A percentile compares a stretch with the other conserved stretches of the same genome.
Evolutionary conservation across 768 basidiomycete species (phyloP).

Genomic region (Basidioascus undulatus): DNA sequence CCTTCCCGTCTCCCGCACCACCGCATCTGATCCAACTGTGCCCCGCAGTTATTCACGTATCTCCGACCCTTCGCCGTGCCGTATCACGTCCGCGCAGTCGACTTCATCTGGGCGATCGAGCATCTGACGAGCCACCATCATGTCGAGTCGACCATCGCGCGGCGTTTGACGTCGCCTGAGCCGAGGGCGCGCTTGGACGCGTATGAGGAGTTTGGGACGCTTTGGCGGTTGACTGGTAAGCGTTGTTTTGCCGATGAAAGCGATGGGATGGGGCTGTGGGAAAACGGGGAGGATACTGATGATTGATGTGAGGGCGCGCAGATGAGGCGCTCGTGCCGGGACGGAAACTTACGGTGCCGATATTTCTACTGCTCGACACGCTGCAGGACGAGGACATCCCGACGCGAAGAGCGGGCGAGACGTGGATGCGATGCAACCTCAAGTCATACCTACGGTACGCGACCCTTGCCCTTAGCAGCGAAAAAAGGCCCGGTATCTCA

Average conservation of each 20-base stretch:
- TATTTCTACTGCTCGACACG: conserved; percentile 69
- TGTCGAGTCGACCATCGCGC: conserved; percentile 57
- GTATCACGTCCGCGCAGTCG: conserved; percentile 62
- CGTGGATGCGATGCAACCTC: conserved; percentile 89
- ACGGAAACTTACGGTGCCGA: conserved; percentile 53
- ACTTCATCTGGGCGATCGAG: conserved; percentile 60
- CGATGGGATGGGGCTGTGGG: too few relatives aligned
- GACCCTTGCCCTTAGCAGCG: background rate
- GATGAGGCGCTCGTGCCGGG: conserved; percentile 67
- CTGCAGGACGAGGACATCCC: conserved; percentile 50
- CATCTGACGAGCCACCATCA: conserved; percentile 28
- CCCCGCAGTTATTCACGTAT: too few relatives aligned
- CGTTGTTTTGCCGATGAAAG: background rate
- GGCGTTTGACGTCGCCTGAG: conserved; percentile 36
- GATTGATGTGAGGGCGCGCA: conserved; percentile 14
- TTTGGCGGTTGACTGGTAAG: conserved; percentile 74
- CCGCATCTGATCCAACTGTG: too few relatives aligned
- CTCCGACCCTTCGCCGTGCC: conserved; percentile 34
- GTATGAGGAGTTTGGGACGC: conserved; percentile 69
- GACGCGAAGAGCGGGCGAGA: conserved; percentile 59
- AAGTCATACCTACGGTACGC: conserved; percentile 69
- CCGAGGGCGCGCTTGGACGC: conserved; percentile 28
- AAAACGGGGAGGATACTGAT: too few relatives aligned
- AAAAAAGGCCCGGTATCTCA: too few relatives aligned
- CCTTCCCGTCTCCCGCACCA: too few relatives aligned